phyloP scores from a whole-genome alignment of 1,139 yeast genomes.

The Pichia sp. region DNA sequence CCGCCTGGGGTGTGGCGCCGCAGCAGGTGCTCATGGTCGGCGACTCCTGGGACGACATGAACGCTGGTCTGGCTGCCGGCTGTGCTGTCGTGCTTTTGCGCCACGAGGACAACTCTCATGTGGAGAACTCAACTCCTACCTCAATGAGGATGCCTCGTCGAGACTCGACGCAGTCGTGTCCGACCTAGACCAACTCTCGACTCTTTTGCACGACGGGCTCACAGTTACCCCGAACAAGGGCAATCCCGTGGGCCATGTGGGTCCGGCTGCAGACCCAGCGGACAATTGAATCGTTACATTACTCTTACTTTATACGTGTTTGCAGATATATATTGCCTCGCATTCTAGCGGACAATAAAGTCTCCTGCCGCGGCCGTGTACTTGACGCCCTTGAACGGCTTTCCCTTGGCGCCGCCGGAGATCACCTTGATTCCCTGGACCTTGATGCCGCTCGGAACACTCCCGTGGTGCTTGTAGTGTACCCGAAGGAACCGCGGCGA shows the following conservation, averaged over 20 bases:
- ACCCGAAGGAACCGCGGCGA: conserved; percentile 51
- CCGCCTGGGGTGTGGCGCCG: conserved; percentile 33
- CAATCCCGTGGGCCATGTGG: no score
- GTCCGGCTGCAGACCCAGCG: neutral
- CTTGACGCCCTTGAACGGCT: conserved; percentile 90
- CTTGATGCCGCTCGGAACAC: conserved; percentile 69
- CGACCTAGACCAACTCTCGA: conserved; percentile 40
- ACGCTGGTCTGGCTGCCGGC: conserved; percentile 56
- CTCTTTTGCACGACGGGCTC: conserved; percentile 36
- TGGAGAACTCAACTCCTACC: conserved; percentile 16
- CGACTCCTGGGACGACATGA: conserved; percentile 63
- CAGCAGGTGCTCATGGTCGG: conserved; percentile 59
- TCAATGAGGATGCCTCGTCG: conserved; percentile 26
- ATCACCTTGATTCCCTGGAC: conserved; percentile 65
- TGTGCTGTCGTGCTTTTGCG: conserved; percentile 48
- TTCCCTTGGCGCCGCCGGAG: conserved; percentile 61
- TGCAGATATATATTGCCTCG: neutral
- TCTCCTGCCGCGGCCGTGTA: conserved; percentile 68
- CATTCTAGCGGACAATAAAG: conserved; percentile 42
- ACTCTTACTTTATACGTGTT: neutral
- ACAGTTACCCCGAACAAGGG: conserved; percentile 14
- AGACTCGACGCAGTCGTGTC: conserved; percentile 42
- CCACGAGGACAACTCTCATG: conserved; percentile 43
- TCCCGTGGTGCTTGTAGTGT: conserved; percentile 60
- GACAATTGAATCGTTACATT: conserved; percentile 1